Percentiles rank a stretch among this genome's conserved stretches.
These are phyloP conservation scores for Candida taoyuanica DNA, from an alignment of 805 yeast genomes.

Conservation along the genomic window DNA sequence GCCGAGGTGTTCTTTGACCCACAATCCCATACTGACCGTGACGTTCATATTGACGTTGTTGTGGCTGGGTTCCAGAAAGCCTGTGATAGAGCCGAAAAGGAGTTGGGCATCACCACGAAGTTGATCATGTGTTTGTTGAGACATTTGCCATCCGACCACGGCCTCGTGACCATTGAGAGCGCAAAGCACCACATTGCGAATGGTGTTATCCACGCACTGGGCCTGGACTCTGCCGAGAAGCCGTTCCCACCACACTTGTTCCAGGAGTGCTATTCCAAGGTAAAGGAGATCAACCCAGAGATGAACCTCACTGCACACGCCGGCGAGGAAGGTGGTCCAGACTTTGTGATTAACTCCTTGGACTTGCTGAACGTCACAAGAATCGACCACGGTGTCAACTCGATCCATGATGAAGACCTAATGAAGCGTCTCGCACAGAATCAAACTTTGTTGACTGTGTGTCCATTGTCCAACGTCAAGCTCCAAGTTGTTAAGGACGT, in stretches of 20 bases:
- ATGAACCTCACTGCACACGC: slow-evolving; percentile 79
- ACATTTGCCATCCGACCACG: slow-evolving; percentile 61
- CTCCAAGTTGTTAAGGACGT: slow-evolving; percentile 70
- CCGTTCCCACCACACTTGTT: slow-evolving; percentile 75
- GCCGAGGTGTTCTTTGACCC: slow-evolving; percentile 83
- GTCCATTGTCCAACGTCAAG: slow-evolving; percentile 76
- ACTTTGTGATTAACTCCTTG: slow-evolving; percentile 55
- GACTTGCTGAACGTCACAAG: slow-evolving; percentile 58
- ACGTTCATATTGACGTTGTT: slow-evolving; percentile 53
- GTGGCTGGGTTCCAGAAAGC: slow-evolving; percentile 67
- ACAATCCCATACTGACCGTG: slow-evolving; percentile 74
- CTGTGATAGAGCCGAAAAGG: slow-evolving; percentile 51
- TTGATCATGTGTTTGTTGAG: slow-evolving; percentile 79
- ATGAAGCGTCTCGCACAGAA: slow-evolving; percentile 52
- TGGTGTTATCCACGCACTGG: slow-evolving; percentile 70
- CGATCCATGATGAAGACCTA: slow-evolving; percentile 49
- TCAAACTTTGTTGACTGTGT: slow-evolving; percentile 58
- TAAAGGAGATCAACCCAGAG: slow-evolving; percentile 45
- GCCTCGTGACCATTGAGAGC: slow-evolving; percentile 50
- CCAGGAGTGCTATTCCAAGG: slow-evolving; percentile 51
- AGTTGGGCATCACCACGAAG: slow-evolving; percentile 61
- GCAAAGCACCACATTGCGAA: slow-evolving; percentile 48
- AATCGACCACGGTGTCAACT: slow-evolving; percentile 78
- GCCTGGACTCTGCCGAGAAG: slow-evolving; percentile 76
- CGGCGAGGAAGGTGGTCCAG: slow-evolving; percentile 83